Evolutionary conservation across 257 asterid species (phyloP).

Genomic region (Nicotiana attenuata): DNA sequence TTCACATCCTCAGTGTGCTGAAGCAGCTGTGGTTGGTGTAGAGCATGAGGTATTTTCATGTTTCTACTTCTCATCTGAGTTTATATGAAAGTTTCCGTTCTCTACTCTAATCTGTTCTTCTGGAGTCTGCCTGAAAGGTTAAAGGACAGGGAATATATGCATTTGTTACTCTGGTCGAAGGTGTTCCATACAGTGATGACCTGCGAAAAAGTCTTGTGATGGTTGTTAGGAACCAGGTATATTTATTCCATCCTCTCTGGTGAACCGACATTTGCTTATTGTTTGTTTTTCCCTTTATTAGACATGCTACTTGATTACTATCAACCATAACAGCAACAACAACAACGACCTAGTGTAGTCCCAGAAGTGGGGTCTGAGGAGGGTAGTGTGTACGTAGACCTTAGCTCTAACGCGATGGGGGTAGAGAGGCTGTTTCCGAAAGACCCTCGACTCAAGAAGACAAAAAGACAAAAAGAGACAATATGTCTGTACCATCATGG

Average conservation of each 20-base stretch:
- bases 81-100: neutral
- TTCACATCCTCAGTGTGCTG: slow-evolving; percentile 89
- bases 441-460: too few relatives aligned
- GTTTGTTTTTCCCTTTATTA: neutral
- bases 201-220: slow-evolving; percentile 68
- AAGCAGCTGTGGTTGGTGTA: slow-evolving; percentile 98
- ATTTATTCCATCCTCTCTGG: neutral
- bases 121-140: slow-evolving; percentile 43
- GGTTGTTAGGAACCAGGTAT: slow-evolving; percentile 86
- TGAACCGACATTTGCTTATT: neutral
- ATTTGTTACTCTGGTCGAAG: slow-evolving; percentile 83
- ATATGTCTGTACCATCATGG: too few relatives aligned
- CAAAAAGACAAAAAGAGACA: too few relatives aligned
- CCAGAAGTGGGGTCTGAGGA: too few relatives aligned
- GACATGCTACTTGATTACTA: neutral
- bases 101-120: slow-evolving; percentile 11
- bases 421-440: too few relatives aligned
- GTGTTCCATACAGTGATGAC: slow-evolving; percentile 82
- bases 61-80: neutral
- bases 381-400: too few relatives aligned
- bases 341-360: too few relatives aligned
- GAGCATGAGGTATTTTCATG: slow-evolving; percentile 79
- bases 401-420: too few relatives aligned
- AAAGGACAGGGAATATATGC: slow-evolving; percentile 99
- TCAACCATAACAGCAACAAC: neutral